A percentile compares a stretch with the other conserved stretches of the same genome.
These are phyloP conservation scores for Aspergillus alliaceus DNA, from an alignment of 2,329 filamentous ascomycete species.

Conservation along the genomic window DNA sequence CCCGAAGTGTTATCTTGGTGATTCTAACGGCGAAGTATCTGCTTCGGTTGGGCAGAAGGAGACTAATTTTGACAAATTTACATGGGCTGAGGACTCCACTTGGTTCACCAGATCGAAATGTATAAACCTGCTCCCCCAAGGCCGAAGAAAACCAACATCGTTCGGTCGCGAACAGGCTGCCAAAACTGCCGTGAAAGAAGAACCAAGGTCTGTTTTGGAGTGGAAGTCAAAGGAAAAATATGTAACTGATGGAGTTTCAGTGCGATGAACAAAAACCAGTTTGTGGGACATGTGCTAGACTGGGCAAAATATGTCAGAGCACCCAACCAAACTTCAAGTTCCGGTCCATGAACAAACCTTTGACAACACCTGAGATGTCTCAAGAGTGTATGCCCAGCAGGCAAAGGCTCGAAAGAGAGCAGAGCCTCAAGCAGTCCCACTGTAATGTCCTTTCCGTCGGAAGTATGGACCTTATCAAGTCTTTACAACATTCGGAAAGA, in stretches of 20 bases:
- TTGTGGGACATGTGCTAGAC: slow-evolving; percentile 24
- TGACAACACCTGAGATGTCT: no score
- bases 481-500: slow-evolving; percentile 21
- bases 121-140: slow-evolving; percentile 19
- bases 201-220: slow-evolving; percentile 15
- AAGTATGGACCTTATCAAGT: no score
- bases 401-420: background rate
- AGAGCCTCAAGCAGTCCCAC: no score
- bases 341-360: slow-evolving; percentile 2
- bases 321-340: slow-evolving; percentile 15
- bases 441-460: no score
- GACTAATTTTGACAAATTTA: no score
- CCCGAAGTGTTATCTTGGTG: no score
- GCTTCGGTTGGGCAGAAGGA: no score
- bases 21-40: no score
- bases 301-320: slow-evolving; percentile 18
- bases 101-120: no score
- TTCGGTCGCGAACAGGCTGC: slow-evolving; percentile 22
- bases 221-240: background rate
- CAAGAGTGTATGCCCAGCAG: no score
- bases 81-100: no score
- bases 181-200: slow-evolving; percentile 17
- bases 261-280: slow-evolving; percentile 25
- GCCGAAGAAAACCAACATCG: slow-evolving; percentile 19
- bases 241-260: no score